Evolutionary conservation across 768 basidiomycete genomes (phyloP), one percentile per base, ranked within the genome.

Genomic region (Chlorophyllum brunneum): DNA sequence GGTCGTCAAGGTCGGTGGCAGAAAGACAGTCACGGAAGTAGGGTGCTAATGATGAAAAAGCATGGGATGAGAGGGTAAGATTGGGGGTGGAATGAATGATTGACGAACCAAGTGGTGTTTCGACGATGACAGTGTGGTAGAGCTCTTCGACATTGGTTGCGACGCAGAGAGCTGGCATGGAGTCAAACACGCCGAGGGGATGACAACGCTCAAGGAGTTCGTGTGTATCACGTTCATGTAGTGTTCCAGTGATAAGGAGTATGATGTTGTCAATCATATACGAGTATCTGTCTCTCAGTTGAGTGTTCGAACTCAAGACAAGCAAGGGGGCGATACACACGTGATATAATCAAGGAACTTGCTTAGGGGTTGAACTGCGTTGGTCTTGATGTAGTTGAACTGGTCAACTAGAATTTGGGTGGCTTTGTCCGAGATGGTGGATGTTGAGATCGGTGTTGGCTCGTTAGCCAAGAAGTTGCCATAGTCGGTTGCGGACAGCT

Each of bases 191-290:
- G 15, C 97, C 97, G 31, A 99, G 77, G 2, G 97, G 97, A 64
- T 99, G 97, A 72, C 97, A 99, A 31, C 97, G 84, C 60, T 95
- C 92, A 31, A 99, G 73, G 3, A 99, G 82, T 65, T 99, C 97
- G 59, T 97, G 92, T 2, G 95, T 98, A 67, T 98, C 95, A 53
- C 97, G 80, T 69, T 98, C 95, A 63, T 98, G 95, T 29, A 99
- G 72, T 0, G 95, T 98, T 18, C 97, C 97, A 13, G 97, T 95
- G 56, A 98, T 99, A 63, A 99, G 79, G 48, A 99, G 79, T 54
- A 99, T 86, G 62, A 99, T 90, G 67, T 99, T 99, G 81, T 99
- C 97, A 65, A 99, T 98, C 97, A 99, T 99, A 72, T 98, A 99
- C 26, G 85, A 93, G 67, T 97, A 97, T 39, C 94, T 97, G 68